A percentile compares a stretch with the other conserved stretches of the same genome.
Conservation (phyloP, 495 filamentous ascomycete genomes). For the Usnea hakonensis region DNA sequence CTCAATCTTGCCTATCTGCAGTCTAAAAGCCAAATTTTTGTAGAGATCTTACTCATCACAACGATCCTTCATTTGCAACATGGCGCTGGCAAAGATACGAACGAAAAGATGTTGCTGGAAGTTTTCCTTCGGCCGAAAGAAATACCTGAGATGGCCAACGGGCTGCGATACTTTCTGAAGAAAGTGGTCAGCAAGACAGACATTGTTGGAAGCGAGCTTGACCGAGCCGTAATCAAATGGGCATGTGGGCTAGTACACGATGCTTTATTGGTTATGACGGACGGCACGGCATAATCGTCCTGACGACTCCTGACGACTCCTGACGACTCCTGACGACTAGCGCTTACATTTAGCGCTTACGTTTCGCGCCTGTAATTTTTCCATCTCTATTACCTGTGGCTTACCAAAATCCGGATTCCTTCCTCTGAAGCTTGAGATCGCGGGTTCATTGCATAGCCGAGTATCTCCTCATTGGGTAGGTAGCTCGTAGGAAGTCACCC, state of each 20-base stretch:
- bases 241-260: conserved; percentile 59
- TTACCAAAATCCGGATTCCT: too few relatives aligned
- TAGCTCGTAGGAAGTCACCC: too few relatives aligned
- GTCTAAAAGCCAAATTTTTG: conserved; percentile 63
- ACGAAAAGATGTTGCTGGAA: conserved; percentile 51
- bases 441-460: not conserved
- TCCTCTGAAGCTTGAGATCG: too few relatives aligned
- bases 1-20: conserved; percentile 75
- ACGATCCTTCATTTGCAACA: conserved; percentile 56
- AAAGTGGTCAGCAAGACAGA: conserved; percentile 70
- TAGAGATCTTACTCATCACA: conserved; percentile 72
- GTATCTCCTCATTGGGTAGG: too few relatives aligned
- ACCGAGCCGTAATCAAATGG: conserved; percentile 59
- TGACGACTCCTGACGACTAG: conserved; percentile 1
- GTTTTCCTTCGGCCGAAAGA: conserved; percentile 57
- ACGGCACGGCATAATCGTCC: conserved; percentile 19
- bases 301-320: too few relatives aligned
- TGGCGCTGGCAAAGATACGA: conserved; percentile 25
- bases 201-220: conserved; percentile 51
- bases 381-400: too few relatives aligned
- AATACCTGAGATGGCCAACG: conserved; percentile 55
- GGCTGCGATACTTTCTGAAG: conserved; percentile 69
- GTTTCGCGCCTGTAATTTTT: too few relatives aligned
- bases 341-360: not conserved
- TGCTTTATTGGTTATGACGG: conserved; percentile 46